Evolutionary conservation across 768 basidiomycete genomes (phyloP).

Genomic region (Phlegmacium glaucopus): DNA sequence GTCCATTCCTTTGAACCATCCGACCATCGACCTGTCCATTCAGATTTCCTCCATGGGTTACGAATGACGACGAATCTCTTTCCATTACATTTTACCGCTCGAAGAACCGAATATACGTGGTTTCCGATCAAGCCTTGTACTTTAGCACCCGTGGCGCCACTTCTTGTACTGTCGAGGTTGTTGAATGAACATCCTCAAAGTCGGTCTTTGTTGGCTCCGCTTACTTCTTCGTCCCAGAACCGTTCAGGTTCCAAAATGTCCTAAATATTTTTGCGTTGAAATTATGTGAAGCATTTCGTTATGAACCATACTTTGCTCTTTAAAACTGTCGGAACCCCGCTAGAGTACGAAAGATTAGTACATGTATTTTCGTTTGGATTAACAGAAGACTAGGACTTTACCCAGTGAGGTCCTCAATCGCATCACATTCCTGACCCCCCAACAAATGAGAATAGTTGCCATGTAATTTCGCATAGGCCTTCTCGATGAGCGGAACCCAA

Average conservation of each 20-base stretch:
- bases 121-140: slow-evolving; percentile 30
- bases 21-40: slow-evolving; percentile 48
- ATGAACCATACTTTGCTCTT: slow-evolving; percentile 36
- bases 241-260: slow-evolving; percentile 46
- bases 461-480: slow-evolving; percentile 55
- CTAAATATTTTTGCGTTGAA: slow-evolving; percentile 13
- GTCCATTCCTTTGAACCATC: slow-evolving; percentile 52
- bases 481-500: slow-evolving; percentile 59
- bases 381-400: slow-evolving; percentile 16
- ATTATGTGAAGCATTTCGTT: too few relatives aligned
- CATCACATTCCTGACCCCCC: slow-evolving; percentile 40
- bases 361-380: background rate
- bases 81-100: slow-evolving; percentile 40
- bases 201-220: slow-evolving; percentile 46
- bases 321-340: slow-evolving; percentile 43
- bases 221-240: slow-evolving; percentile 54
- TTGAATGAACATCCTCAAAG: slow-evolving; percentile 52
- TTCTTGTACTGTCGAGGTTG: slow-evolving; percentile 29
- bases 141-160: too few relatives aligned
- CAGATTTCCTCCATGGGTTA: slow-evolving; percentile 48
- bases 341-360: slow-evolving; percentile 12
- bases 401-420: slow-evolving; percentile 57
- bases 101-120: slow-evolving; percentile 47
- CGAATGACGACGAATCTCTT: slow-evolving; percentile 48
- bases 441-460: slow-evolving; percentile 39